Evolutionary conservation across 2,329 filamentous ascomycete species (phyloP).

Genomic region (Hymenoscyphus fructigenus): DNA sequence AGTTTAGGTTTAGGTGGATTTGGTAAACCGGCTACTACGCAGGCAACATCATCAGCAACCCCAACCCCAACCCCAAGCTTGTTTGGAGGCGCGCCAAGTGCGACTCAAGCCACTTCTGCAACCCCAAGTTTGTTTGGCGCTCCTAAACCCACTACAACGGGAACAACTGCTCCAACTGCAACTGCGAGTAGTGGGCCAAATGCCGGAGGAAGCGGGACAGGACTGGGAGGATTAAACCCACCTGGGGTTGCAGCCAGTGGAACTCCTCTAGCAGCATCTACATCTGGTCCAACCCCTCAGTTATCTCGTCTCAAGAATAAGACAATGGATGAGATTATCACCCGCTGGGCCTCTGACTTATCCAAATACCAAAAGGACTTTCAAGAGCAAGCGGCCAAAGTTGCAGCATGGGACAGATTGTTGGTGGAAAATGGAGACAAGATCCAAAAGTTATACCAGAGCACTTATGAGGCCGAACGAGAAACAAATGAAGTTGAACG

Average conservation of each 20-base stretch:
- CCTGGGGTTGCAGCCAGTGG: conserved; percentile 24
- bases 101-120: conserved; percentile 3
- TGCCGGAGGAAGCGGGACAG: conserved; percentile 5
- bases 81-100: conserved; percentile 1
- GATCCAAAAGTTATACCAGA: conserved; percentile 88
- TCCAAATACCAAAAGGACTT: conserved; percentile 97
- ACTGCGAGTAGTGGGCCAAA: conserved; percentile 20
- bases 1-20: conserved; percentile 1
- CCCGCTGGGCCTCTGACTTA: conserved; percentile 91
- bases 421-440: conserved; percentile 93
- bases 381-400: conserved; percentile 82
- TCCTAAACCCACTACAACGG: conserved; percentile 3
- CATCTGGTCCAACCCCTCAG: conserved; percentile 76
- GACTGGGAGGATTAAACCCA: conserved; percentile 5
- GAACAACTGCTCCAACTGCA: conserved; percentile 17
- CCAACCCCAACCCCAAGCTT: conserved; percentile 18
- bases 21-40: conserved; percentile 5
- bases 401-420: conserved; percentile 84
- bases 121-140: conserved; percentile 16
- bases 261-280: conserved; percentile 64
- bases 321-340: conserved; percentile 98
- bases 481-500: conserved; percentile 92
- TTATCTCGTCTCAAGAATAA: conserved; percentile 94
- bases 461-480: conserved; percentile 90
- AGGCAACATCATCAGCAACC: conserved; percentile 11